Evolutionary conservation across 768 basidiomycete species (phyloP), one percentile per base, ranked within the genome.

Genomic region (Tubosaeta brunneosetosa): DNA sequence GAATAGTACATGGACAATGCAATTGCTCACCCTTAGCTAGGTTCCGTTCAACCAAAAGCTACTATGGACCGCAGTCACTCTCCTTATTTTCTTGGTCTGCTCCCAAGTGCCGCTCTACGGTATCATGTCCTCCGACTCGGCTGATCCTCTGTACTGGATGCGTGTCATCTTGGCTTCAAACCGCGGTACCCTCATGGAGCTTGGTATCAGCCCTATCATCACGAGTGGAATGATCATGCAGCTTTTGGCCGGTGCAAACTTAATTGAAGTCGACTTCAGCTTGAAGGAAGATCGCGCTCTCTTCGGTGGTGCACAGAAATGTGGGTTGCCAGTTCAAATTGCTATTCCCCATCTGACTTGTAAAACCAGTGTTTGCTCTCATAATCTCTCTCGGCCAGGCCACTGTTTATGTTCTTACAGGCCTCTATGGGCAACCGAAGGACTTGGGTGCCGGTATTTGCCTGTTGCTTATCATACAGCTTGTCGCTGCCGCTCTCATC

Each of bases 201-300:
- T 99, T 55, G 95, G 97, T 55, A 98, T 98, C 63, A 94, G 86
- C 27, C 97, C 97, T 37, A 97, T 98, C 66, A 84, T 98, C 69
- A 99, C 97, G 10, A 91, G 88, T 47, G 97, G 97, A 65, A 98
- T 97, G 95, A 99, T 97, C 72, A 98, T 99, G 91, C 97, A 99
- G 73, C 86, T 99, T 41, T 80, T 99, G 56, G 94, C 95, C 16
- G 97, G 97, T 51, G 95, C 97, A 37, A 97, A 93, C 71, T 77
- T 99, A 65, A 91, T 99, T 66, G 95, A 99, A 50, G 91, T 99
- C 61, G 97, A 99, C 75, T 97, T 97, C 65, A 84, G 84, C 52
- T 74, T 99, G 65, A 97, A 98, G 79, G 97, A 99, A 71, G 97
- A 99, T 68, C 78, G 97, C 31, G 92, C 93, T 14, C 75, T 98